phyloP scores from a whole-genome alignment of 306 rosid species.

The Albizia julibrissin region DNA sequence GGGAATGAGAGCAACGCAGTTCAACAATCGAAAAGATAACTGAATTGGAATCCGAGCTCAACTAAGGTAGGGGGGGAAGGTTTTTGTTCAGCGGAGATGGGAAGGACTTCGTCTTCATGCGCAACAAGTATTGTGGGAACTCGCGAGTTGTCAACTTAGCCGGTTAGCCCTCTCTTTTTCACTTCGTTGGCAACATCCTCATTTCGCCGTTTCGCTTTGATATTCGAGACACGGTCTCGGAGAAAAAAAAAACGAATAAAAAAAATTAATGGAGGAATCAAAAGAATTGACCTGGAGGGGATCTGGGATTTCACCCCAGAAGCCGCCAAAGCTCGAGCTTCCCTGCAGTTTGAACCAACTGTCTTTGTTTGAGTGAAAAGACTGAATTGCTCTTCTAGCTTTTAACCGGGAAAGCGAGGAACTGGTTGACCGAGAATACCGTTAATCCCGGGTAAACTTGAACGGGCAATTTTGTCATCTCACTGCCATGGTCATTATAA shows the following conservation, averaged over 20 bases:
- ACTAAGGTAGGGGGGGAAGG: not conserved
- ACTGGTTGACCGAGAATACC: not conserved
- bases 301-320: constrained; percentile 32
- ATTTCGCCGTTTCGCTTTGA: not conserved
- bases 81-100: constrained; percentile 10
- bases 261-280: not conserved
- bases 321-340: constrained; percentile 37
- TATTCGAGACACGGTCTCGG: not conserved
- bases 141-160: constrained; percentile 10
- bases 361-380: constrained; percentile 28
- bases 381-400: constrained; percentile 29
- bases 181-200: not conserved
- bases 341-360: constrained; percentile 17
- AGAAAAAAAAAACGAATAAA: not conserved
- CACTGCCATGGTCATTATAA: too few relatives aligned
- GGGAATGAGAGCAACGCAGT: not conserved
- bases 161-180: not conserved
- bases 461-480: constrained; percentile 21
- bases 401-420: not conserved
- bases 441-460: not conserved
- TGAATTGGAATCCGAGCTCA: constrained; percentile 9
- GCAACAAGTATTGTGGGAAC: not conserved
- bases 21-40: constrained; percentile 1
- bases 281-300: not conserved
- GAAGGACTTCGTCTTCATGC: not conserved